A percentile compares a stretch with the other conserved stretches of the same genome.
Conservation (phyloP, 2,329 filamentous ascomycete species). For the Fusarium piperis region DNA sequence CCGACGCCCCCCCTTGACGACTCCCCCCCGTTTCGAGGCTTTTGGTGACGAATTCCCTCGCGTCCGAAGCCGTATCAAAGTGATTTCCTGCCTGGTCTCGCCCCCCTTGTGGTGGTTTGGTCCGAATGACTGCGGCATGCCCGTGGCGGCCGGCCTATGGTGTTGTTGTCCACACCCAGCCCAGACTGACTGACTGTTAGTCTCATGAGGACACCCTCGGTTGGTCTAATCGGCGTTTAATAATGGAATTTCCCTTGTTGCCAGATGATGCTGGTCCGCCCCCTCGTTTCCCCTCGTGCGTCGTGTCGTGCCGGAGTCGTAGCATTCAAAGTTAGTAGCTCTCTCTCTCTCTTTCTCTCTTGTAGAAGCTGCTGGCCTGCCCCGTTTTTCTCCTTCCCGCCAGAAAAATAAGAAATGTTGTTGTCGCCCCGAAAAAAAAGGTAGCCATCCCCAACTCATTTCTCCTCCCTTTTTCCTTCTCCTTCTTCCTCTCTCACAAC, state of each 20-base stretch:
- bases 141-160: neutral
- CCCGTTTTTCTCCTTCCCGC: constrained; percentile 59
- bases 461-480: constrained; percentile 39
- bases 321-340: constrained; percentile 36
- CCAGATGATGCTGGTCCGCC: constrained; percentile 40
- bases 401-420: constrained; percentile 57
- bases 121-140: constrained; percentile 6
- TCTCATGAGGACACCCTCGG: constrained; percentile 28
- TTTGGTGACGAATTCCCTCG: constrained; percentile 8
- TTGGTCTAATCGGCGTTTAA: constrained; percentile 40
- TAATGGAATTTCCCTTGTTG: constrained; percentile 44
- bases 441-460: constrained; percentile 60
- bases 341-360: neutral
- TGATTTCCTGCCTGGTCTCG: constrained; percentile 1
- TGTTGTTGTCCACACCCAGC: neutral
- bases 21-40: constrained; percentile 3
- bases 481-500: constrained; percentile 32
- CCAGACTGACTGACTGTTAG: neutral
- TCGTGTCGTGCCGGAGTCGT: constrained; percentile 41
- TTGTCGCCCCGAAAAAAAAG: constrained; percentile 59
- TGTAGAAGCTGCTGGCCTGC: constrained; percentile 44
- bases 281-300: constrained; percentile 36
- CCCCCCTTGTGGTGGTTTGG: constrained; percentile 24
- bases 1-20: constrained; percentile 18
- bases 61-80: constrained; percentile 20